Conservation (phyloP, 257 asterid species). For the Capsicum pubescens region DNA sequence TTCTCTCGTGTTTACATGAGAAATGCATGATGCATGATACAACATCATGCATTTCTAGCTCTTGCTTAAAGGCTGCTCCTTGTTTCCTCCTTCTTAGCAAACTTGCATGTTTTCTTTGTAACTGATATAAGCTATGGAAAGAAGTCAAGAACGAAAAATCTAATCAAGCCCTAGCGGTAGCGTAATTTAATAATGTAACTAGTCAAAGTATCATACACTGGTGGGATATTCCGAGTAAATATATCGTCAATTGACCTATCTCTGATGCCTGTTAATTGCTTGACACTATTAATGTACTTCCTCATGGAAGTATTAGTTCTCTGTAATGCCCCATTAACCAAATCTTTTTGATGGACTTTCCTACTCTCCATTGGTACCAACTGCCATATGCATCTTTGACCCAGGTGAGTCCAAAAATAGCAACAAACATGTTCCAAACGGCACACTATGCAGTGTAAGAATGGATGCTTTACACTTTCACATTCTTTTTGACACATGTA, state of each 20-base stretch:
- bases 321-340: not conserved
- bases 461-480: too few relatives aligned
- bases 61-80: not conserved
- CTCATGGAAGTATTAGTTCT: not conserved
- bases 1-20: not conserved
- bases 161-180: not conserved
- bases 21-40: too few relatives aligned
- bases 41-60: not conserved
- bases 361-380: too few relatives aligned
- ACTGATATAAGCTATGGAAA: not conserved
- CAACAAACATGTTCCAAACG: too few relatives aligned
- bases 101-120: not conserved
- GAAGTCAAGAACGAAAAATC: not conserved
- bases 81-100: not conserved
- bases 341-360: too few relatives aligned
- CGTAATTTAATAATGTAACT: not conserved
- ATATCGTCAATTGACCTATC: not conserved
- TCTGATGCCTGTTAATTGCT: conserved; percentile 1
- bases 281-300: not conserved
- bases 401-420: too few relatives aligned
- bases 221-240: not conserved
- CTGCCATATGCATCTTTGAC: too few relatives aligned
- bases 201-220: not conserved
- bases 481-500: too few relatives aligned
- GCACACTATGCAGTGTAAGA: too few relatives aligned